Conservation (phyloP, 495 filamentous ascomycete species). For the Hapsidospora chrysogenum region DNA sequence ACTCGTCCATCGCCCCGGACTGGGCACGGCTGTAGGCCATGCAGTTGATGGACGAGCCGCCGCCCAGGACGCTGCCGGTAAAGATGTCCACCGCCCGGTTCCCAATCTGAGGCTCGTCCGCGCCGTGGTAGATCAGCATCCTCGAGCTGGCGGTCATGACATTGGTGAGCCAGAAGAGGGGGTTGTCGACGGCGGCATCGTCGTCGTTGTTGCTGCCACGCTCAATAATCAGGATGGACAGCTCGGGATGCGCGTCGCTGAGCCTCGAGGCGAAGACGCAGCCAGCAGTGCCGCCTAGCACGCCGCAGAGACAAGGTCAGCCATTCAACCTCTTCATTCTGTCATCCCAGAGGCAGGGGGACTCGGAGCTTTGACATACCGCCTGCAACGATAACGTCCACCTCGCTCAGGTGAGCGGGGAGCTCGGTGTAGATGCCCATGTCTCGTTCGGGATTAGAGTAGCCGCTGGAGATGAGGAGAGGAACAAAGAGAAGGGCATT, state of each 20-base stretch:
- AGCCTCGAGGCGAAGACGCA: conserved; percentile 24
- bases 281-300: conserved; percentile 26
- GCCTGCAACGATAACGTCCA: conserved; percentile 2
- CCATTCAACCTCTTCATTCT: too few species aligned
- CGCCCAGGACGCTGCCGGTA: conserved; percentile 36
- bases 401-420: too few species aligned
- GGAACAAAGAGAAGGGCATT: too few species aligned
- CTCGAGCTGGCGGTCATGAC: conserved; percentile 15
- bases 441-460: too few species aligned
- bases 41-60: conserved; percentile 42
- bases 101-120: conserved; percentile 21
- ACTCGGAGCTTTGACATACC: too few species aligned
- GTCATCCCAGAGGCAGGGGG: too few species aligned
- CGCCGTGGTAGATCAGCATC: conserved; percentile 17
- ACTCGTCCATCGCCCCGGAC: conserved; percentile 71
- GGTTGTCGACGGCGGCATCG: conserved; percentile 13
- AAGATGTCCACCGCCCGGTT: conserved; percentile 30
- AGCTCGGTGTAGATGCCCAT: too few species aligned
- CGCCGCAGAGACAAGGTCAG: too few species aligned
- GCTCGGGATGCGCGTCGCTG: conserved; percentile 18
- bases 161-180: conserved; percentile 14
- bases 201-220: conserved; percentile 19
- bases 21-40: conserved; percentile 53
- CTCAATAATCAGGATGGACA: conserved; percentile 26
- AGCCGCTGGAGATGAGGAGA: too few species aligned